Evolutionary conservation across 2,329 filamentous ascomycete genomes (phyloP), one percentile per base, ranked within the genome.

Genomic region (Aspergillus puulaauensis): DNA sequence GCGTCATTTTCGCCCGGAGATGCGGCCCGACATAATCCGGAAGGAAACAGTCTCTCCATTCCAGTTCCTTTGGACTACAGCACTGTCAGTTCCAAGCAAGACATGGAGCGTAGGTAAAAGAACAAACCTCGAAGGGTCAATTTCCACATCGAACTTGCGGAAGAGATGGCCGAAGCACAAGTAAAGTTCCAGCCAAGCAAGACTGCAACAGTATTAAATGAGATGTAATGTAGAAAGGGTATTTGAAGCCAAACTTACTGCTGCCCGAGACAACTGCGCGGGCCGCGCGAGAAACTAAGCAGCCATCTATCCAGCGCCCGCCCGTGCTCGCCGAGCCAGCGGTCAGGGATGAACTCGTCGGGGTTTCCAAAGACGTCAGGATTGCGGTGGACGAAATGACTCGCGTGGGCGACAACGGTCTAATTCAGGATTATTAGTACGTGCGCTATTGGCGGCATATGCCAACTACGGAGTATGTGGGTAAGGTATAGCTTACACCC

Each of bases 181-280:
- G 9, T 57, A 57, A 2, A 57, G 40, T 12, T 57, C 54, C 15
- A 43, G 33, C 54, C 54, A 57, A 43, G 54, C 54, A 1, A 57
- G 39, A 4, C 54, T 56, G 11, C 6, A 35, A 17, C 8, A 15
- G 8, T 11, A 11, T 31, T 24, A 51, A 19, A n/a, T n/a, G n/a
- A n/a, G n/a, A 4, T 11, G 1, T 8, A 11, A 31, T 11, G 3
- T 3, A 24, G 23, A 24, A 27, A 27, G 33, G 11, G 3, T 8
- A 21, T 19, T 12, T 12, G 8, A 15, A 23, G 39, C 1, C 11
- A 24, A 44, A 55, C 54, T 11, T 31, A 57, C 54, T 57, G 54
- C 43, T 41, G 49, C 4, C 54, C 54, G n/a, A 57, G 41, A 43
- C 54, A 57, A 35, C 54, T 57, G 0, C 54, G 19, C 23, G 54